Evolutionary conservation across 305 asterid species (phyloP), one percentile per base, ranked within the genome.

Genomic region (Fraxinus greggii): DNA sequence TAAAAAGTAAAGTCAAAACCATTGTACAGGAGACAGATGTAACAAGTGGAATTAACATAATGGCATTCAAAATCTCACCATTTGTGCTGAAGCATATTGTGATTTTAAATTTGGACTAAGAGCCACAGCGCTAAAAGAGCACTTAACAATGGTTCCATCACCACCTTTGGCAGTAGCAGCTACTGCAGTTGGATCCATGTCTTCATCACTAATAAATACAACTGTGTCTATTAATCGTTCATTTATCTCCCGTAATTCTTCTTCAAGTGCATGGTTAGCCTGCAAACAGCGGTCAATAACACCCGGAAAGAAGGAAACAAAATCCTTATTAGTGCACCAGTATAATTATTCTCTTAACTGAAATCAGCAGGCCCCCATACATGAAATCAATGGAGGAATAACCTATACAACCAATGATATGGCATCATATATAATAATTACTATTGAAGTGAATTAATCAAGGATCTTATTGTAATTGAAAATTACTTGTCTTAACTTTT

Each of bases 71-170:
- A 80, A 82, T 77, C 93, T 86, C 85, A 96, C 98, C 98, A 90
- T 92, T 79, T 91, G 99, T 12, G 97, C 95, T 61, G 98, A 96
- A 80, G 98, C 96, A 89, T 92, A 96, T 81, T 90, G 98, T 78
- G 98, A 86, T 85, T 96, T 96, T 85, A 96, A 86, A 83, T 86
- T 92, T 76, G 98, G 97, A 86, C 99, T 90, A 79, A 96, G 94
- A 32, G 97, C 95, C 78, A 96, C 93, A 70, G 97, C 96, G 65
- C 86, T 91, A 86, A 89, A 96, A 77, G 95, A 93, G 89, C 98
- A 96, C 91, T 92, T 96, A 76, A 96, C 94, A 31, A 92, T 87
- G 75, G 91, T 93, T 81, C 99, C 98, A 79, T 91, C 97, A 82
- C 95, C 94, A 74, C 94, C 98, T 86, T 91, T 97, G 82, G 92